Conservation (phyloP, 2,329 filamentous ascomycete genomes). For the Polychaeton citri region DNA sequence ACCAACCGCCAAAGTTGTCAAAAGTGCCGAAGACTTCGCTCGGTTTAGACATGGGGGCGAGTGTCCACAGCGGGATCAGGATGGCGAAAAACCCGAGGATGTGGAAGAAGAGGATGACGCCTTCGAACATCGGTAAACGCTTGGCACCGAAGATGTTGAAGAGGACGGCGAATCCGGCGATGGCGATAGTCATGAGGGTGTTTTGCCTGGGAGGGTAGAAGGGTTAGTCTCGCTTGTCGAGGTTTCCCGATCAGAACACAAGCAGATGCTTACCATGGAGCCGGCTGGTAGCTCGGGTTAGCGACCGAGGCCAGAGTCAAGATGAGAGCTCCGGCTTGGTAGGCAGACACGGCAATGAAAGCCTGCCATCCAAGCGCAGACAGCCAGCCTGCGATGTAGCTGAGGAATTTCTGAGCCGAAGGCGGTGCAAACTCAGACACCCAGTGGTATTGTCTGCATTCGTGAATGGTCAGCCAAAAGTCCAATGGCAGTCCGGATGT, state of each 20-base stretch:
- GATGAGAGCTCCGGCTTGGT: slow-evolving; percentile 1
- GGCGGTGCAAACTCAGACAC: slow-evolving; percentile 30
- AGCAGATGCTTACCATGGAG: background rate
- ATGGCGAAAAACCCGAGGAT: slow-evolving; percentile 19
- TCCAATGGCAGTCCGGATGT: background rate
- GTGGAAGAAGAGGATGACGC: slow-evolving; percentile 15
- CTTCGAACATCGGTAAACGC: slow-evolving; percentile 16
- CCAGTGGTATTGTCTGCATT: too few relatives aligned
- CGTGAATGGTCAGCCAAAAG: too few relatives aligned
- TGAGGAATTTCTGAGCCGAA: slow-evolving; percentile 29
- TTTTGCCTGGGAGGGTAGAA: slow-evolving; percentile 24
- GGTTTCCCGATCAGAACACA: slow-evolving; percentile 4
- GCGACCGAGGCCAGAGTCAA: slow-evolving; percentile 21
- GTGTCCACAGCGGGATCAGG: slow-evolving; percentile 18
- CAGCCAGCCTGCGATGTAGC: slow-evolving; percentile 33
- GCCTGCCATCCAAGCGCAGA: slow-evolving; percentile 28
- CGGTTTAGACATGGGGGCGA: slow-evolving; percentile 11
- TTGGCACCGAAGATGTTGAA: slow-evolving; percentile 17
- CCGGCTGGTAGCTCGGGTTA: slow-evolving; percentile 21
- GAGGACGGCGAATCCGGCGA: slow-evolving; percentile 9
- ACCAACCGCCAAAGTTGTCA: slow-evolving; percentile 12
- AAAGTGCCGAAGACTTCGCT: slow-evolving; percentile 15
- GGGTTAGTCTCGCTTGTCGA: slow-evolving; percentile 20
- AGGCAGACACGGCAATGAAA: slow-evolving; percentile 19
- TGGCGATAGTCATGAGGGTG: slow-evolving; percentile 27